Evolutionary conservation across 208 protist species (phyloP).

Genomic region (Crithidia brevicula): DNA sequence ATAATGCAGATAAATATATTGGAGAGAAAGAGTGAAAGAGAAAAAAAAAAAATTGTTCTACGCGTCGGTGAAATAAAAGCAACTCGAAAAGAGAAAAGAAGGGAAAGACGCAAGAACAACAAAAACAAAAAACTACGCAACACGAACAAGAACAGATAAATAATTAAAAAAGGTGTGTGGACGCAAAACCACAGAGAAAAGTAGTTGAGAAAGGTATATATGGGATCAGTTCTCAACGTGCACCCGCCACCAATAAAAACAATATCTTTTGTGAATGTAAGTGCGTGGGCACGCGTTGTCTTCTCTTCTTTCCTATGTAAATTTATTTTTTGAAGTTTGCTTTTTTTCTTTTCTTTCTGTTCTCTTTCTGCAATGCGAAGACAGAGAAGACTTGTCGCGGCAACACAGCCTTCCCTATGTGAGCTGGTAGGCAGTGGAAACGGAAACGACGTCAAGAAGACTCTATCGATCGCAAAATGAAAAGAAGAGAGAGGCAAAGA

Average conservation of each 20-base stretch:
- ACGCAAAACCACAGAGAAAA: no score
- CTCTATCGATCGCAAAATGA: no score
- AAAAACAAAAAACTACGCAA: background rate
- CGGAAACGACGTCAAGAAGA: slow-evolving; percentile 15
- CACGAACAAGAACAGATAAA: no score
- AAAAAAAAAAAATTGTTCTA: background rate
- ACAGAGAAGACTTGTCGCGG: slow-evolving; percentile 1
- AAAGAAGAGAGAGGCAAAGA: background rate
- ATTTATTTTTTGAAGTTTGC: no score
- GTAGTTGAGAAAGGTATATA: no score
- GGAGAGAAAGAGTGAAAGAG: background rate
- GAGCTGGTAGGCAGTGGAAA: background rate
- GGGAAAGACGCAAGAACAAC: slow-evolving; percentile 1
- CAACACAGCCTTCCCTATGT: background rate
- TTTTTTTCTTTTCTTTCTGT: slow-evolving; percentile 14
- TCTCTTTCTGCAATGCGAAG: slow-evolving; percentile 3
- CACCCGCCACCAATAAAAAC: no score
- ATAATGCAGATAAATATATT: slow-evolving; percentile 12
- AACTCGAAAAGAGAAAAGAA: background rate
- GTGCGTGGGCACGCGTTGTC: background rate
- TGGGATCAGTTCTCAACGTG: no score
- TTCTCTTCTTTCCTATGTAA: slow-evolving; percentile 6
- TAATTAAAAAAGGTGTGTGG: background rate
- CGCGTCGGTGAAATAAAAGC: background rate
- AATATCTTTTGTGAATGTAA: background rate